These are phyloP conservation scores for Sporothrix euskadiensis DNA, from an alignment of 2,329 filamentous ascomycete species.

Conservation along the genomic window DNA sequence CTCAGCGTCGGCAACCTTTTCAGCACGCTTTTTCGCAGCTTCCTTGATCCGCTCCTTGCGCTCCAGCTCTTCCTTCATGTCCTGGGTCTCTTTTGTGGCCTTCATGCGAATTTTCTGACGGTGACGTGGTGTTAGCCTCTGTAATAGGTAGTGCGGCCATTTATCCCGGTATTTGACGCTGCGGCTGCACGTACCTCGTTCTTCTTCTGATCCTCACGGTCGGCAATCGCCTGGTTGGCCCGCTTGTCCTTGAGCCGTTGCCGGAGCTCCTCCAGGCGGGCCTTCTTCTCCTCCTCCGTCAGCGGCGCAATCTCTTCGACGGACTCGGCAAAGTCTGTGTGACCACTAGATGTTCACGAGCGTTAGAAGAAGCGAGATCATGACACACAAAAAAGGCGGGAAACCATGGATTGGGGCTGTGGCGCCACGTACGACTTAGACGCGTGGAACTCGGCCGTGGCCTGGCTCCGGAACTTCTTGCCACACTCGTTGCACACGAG, in stretches of 20 bases:
- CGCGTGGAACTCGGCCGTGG: constrained; percentile 86
- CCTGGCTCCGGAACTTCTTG: constrained; percentile 81
- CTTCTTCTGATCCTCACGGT: constrained; percentile 78
- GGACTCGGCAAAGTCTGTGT: constrained; percentile 89
- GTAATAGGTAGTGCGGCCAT: neutral
- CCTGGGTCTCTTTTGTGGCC: constrained; percentile 83
- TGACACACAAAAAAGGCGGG: neutral
- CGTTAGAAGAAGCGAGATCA: neutral
- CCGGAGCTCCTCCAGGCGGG: constrained; percentile 73
- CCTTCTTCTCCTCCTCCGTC: constrained; percentile 87
- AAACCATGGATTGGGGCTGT: neutral
- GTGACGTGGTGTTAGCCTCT: neutral
- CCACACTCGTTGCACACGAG: constrained; percentile 93
- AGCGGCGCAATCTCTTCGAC: constrained; percentile 88
- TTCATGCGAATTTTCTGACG: constrained; percentile 73
- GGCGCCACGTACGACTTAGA: constrained; percentile 66
- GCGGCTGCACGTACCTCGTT: constrained; percentile 65
- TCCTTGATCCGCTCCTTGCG: constrained; percentile 92
- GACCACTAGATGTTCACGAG: constrained; percentile 55
- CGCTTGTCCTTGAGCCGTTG: constrained; percentile 72
- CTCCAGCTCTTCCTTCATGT: constrained; percentile 83
- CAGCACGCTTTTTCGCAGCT: constrained; percentile 78
- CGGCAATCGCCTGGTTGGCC: constrained; percentile 65
- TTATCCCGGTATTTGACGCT: neutral
- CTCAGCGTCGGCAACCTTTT: constrained; percentile 82